These are phyloP conservation scores for Sporisorium scitamineum DNA, from an alignment of 1,284 basidiomycete species.

Conservation along the genomic window DNA sequence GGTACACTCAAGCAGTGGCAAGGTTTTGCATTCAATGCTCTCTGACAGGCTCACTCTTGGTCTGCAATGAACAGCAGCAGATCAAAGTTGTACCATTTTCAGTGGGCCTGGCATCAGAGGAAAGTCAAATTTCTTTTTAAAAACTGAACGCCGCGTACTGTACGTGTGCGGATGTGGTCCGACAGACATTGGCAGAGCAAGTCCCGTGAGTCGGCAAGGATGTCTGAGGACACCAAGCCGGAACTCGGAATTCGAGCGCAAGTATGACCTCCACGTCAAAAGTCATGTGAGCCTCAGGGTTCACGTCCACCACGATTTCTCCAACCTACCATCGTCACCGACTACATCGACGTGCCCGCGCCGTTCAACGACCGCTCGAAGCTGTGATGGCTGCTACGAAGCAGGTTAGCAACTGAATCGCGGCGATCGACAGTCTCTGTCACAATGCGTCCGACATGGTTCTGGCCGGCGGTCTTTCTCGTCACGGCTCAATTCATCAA, in stretches of 20 bases:
- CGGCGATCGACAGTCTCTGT: not conserved
- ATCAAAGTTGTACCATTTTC: too few species aligned
- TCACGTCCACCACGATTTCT: not conserved
- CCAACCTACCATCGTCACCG: not conserved
- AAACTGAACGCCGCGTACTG: too few species aligned
- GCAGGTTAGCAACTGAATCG: not conserved
- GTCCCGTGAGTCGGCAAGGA: too few species aligned
- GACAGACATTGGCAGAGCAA: too few species aligned
- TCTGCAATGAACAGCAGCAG: too few species aligned
- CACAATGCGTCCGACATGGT: conserved; percentile 21
- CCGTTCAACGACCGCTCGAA: not conserved
- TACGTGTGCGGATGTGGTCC: too few species aligned
- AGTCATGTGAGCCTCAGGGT: not conserved
- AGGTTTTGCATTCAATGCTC: too few species aligned
- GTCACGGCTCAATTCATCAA: conserved; percentile 9
- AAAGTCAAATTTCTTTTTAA: too few species aligned
- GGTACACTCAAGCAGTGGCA: too few species aligned
- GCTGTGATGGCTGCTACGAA: conserved; percentile 11
- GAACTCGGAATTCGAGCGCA: conserved; percentile 1
- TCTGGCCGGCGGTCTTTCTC: conserved; percentile 13
- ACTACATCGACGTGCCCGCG: not conserved
- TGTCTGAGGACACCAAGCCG: not conserved
- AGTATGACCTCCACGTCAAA: conserved; percentile 2
- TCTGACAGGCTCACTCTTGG: too few species aligned
- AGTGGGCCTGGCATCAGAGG: too few species aligned